Evolutionary conservation across 176 grass and related monocot genomes (phyloP), one percentile per base, ranked within the genome.

Genomic region (Rhynchospora tenuis): DNA sequence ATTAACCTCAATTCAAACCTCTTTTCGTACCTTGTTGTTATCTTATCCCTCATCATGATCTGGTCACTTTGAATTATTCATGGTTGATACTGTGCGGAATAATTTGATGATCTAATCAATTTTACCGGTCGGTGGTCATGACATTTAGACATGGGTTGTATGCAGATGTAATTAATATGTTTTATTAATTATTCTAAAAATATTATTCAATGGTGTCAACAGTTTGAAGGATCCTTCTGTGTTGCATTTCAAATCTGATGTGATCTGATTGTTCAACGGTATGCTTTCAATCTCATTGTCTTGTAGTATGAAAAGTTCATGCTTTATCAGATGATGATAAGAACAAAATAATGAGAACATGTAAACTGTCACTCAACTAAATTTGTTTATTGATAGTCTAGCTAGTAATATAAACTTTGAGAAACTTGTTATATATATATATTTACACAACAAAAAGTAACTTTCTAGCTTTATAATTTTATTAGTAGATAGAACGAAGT

Each of bases 1-100:
- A 74, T 86, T 89, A 93, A 89, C 86, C 85, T 60, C 71, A 65
- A 85, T 89, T 86, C 84, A 55, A 47, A 76, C 78, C 43, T 70
- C 63, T 55, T 86, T 91, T 89, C 59, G 20, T 42, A 13, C 9
- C 24, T 38, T 44, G 78, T 67, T 83, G 61, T 85, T 88, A 22
- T 84, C 84, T 81, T 27, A 64, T 82, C 62, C 79, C 17, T 64
- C 56, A 67, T 82, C 80, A 64, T 64, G 62, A 82, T 82, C 62
- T 66, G 54, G 48, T 19, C 80, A 3, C 80, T 82, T 82, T 82
- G 59, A 82, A 66, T 45, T 64, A 64, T 78, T 77, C 73, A 61
- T 63, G 33, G 23, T 77, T 6, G 38, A 78, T 74, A 28, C 24
- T 55, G 72, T 52, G 15, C 1, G 47, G 72, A 75, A 75, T 76